phyloP scores from a whole-genome alignment of 1,284 basidiomycete genomes.

The Cutaneotrichosporon dermatis region DNA sequence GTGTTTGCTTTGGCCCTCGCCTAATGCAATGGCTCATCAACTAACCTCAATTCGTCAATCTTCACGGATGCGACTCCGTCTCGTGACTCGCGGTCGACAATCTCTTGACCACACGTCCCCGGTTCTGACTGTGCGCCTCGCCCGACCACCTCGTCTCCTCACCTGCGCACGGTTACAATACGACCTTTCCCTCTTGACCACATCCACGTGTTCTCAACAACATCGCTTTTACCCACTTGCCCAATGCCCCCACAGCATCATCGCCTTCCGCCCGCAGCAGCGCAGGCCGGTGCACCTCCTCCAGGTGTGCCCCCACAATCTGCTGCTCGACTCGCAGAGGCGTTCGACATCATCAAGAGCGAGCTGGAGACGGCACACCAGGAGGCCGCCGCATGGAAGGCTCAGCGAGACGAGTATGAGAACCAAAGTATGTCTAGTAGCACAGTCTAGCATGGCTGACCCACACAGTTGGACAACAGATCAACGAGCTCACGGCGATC shows the following conservation, averaged over 20 bases:
- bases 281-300: slow-evolving; percentile 27
- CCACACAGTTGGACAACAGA: slow-evolving; percentile 60
- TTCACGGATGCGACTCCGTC: too few species aligned
- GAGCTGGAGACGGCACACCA: slow-evolving; percentile 77
- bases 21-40: too few species aligned
- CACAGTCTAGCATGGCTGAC: not conserved
- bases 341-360: slow-evolving; percentile 74
- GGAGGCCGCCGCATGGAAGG: slow-evolving; percentile 65
- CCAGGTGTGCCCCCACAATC: slow-evolving; percentile 20
- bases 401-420: slow-evolving; percentile 85
- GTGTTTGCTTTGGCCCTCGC: too few species aligned
- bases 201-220: not conserved
- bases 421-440: slow-evolving; percentile 61
- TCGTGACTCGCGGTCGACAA: not conserved
- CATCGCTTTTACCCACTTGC: too few species aligned
- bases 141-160: not conserved
- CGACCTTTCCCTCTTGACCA: too few species aligned
- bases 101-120: slow-evolving; percentile 2
- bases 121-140: not conserved
- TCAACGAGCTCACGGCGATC: slow-evolving; percentile 68
- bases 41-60: too few species aligned
- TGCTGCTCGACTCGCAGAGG: slow-evolving; percentile 61
- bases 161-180: not conserved
- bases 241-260: slow-evolving; percentile 34
- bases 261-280: slow-evolving; percentile 36